Conservation (phyloP, 805 yeast genomes). For the Yarrowia yakushimensis region DNA sequence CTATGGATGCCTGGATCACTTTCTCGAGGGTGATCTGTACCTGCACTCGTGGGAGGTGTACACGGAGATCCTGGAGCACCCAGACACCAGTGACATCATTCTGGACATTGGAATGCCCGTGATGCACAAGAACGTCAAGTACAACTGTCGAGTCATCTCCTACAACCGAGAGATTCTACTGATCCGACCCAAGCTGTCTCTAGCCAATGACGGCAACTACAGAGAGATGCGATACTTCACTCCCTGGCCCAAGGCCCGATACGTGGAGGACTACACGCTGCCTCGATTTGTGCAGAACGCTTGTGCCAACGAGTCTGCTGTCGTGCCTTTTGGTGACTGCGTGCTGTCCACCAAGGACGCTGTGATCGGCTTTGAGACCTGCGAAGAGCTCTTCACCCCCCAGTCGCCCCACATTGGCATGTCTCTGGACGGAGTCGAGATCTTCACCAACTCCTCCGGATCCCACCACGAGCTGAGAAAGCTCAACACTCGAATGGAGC, state of each 20-base stretch:
- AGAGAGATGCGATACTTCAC: conserved; percentile 96
- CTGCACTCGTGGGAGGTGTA: conserved; percentile 95
- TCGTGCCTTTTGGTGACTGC: conserved; percentile 87
- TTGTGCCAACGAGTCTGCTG: conserved; percentile 26
- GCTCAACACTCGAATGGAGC: conserved; percentile 73
- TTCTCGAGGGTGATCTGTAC: conserved; percentile 81
- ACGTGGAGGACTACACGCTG: conserved; percentile 66
- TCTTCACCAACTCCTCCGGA: conserved; percentile 91
- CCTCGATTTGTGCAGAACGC: conserved; percentile 66
- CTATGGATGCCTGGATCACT: conserved; percentile 73
- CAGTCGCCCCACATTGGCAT: conserved; percentile 89
- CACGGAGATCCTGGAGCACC: conserved; percentile 63
- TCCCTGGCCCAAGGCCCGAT: conserved; percentile 82
- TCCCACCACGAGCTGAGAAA: conserved; percentile 97
- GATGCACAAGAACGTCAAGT: conserved; percentile 78
- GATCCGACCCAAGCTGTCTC: conserved; percentile 87
- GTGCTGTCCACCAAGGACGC: conserved; percentile 81
- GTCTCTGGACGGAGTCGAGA: conserved; percentile 96
- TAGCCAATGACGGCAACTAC: conserved; percentile 97
- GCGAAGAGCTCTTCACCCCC: conserved; percentile 97
- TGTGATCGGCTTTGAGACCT: conserved; percentile 93
- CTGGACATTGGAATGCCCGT: conserved; percentile 96
- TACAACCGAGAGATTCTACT: conserved; percentile 73
- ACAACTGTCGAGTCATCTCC: conserved; percentile 85
- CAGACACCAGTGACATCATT: conserved; percentile 70